These are phyloP conservation scores for Magnolia changhungtana DNA, from an alignment of 164 flowering plant species.

Conservation along the genomic window DNA sequence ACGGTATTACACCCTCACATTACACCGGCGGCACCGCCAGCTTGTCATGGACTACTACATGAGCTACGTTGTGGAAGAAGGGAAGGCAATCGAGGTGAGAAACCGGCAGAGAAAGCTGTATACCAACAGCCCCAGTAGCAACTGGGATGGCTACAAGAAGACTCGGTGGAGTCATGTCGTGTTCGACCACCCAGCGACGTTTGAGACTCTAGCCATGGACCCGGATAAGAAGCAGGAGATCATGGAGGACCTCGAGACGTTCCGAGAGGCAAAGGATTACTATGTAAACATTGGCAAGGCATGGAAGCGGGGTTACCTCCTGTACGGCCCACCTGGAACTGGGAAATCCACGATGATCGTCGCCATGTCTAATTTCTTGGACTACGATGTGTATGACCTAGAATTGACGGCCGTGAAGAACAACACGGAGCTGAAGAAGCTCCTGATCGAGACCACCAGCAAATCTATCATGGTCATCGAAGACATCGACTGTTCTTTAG, in stretches of 20 bases:
- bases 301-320: constrained; percentile 69
- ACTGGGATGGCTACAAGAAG: constrained; percentile 26
- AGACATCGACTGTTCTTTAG: constrained; percentile 72
- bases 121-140: constrained; percentile 37
- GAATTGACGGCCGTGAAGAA: constrained; percentile 55
- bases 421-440: constrained; percentile 50
- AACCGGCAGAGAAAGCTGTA: constrained; percentile 55
- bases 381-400: constrained; percentile 59
- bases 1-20: constrained; percentile 39
- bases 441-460: constrained; percentile 42
- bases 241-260: constrained; percentile 41
- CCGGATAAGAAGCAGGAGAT: constrained; percentile 48
- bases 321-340: constrained; percentile 62
- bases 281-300: constrained; percentile 52
- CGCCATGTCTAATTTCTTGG: constrained; percentile 14
- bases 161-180: constrained; percentile 47
- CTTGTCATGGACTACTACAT: constrained; percentile 37
- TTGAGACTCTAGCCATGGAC: constrained; percentile 53
- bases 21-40: constrained; percentile 40
- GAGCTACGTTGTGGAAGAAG: constrained; percentile 38
- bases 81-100: constrained; percentile 33
- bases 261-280: constrained; percentile 44
- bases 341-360: constrained; percentile 68
- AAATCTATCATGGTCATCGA: constrained; percentile 60
- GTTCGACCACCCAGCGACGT: constrained; percentile 59